phyloP scores from a whole-genome alignment of 352 stramenopile species.

The Globisporangium canariense region DNA sequence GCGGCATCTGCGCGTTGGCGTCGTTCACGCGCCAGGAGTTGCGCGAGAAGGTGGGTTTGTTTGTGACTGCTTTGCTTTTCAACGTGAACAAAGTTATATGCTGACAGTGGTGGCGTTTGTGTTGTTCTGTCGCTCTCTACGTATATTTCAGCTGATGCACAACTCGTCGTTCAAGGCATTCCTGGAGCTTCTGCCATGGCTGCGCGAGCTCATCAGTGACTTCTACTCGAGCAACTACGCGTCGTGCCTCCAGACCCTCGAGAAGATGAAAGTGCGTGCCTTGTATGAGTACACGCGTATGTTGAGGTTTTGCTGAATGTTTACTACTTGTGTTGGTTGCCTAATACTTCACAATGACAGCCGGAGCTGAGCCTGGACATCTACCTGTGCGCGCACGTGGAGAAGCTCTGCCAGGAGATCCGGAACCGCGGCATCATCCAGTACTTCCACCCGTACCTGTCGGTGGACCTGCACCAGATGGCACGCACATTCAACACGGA shows the following conservation, averaged over 20 bases:
- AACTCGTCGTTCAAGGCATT: constrained; percentile 88
- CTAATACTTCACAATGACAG: constrained; percentile 17
- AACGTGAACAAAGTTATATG: background rate
- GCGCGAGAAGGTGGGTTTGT: constrained; percentile 49
- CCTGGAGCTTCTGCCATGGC: constrained; percentile 79
- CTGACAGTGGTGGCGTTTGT: background rate
- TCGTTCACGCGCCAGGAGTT: constrained; percentile 83
- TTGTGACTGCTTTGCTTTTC: background rate
- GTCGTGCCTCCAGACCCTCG: constrained; percentile 69
- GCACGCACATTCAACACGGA: constrained; percentile 78
- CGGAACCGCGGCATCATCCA: constrained; percentile 83
- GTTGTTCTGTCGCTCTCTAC: background rate
- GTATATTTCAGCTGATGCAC: constrained; percentile 64
- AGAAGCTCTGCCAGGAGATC: constrained; percentile 77
- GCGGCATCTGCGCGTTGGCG: constrained; percentile 80
- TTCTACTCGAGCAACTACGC: constrained; percentile 89
- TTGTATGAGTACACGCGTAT: background rate
- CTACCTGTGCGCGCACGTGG: constrained; percentile 73
- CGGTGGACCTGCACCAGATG: constrained; percentile 85
- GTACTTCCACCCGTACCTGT: constrained; percentile 88
- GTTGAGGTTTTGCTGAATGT: background rate
- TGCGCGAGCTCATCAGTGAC: constrained; percentile 86
- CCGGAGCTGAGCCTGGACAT: constrained; percentile 76
- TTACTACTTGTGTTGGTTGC: background rate
- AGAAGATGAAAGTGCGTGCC: constrained; percentile 58